Conservation (phyloP, 345 rosid genomes). For the Lepidium didymum region DNA sequence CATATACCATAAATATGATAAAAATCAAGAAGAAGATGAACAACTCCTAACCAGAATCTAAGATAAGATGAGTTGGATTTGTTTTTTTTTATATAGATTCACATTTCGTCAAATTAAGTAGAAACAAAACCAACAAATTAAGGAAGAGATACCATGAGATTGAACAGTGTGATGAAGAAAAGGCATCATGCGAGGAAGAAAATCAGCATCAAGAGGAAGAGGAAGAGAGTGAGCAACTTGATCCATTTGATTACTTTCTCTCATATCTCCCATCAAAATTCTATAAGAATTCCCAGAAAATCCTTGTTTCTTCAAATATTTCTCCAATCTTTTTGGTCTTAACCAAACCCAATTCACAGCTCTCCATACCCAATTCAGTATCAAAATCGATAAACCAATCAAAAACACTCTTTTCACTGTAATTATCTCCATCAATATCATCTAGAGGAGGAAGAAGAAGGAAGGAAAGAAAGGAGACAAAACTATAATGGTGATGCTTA, state of each 20-base stretch:
- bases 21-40: neutral
- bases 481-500: constrained; percentile 19
- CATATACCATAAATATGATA: neutral
- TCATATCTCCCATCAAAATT: constrained; percentile 34
- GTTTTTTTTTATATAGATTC: neutral
- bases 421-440: constrained; percentile 13
- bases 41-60: constrained; percentile 4
- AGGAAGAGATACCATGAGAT: constrained; percentile 27
- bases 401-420: constrained; percentile 8
- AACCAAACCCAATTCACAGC: constrained; percentile 42
- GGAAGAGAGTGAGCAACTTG: constrained; percentile 31
- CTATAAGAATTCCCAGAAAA: constrained; percentile 38
- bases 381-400: constrained; percentile 19
- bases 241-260: constrained; percentile 25
- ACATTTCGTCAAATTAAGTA: neutral
- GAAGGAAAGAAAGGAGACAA: constrained; percentile 15
- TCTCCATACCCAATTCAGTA: constrained; percentile 31
- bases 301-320: constrained; percentile 39
- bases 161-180: constrained; percentile 28
- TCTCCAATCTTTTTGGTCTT: constrained; percentile 38
- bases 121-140: neutral
- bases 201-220: constrained; percentile 29
- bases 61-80: neutral
- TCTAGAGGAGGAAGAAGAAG: constrained; percentile 9
- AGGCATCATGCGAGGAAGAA: constrained; percentile 34